These are phyloP conservation scores for Pseudogymnoascus destructans DNA, from an alignment of 2,329 filamentous ascomycete species.

Conservation along the genomic window DNA sequence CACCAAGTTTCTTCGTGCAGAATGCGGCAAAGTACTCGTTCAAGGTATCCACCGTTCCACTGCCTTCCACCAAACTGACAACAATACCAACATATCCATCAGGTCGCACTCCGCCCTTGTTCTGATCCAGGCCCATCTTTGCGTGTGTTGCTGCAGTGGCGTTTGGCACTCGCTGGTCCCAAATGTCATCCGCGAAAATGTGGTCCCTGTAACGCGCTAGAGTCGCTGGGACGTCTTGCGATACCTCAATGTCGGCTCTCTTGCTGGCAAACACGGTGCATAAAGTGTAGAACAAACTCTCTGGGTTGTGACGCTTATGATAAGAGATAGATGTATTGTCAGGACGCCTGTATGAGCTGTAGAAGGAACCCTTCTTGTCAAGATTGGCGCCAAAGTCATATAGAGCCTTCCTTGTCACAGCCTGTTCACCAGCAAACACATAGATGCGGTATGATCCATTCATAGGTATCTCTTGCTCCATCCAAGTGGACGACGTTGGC, in stretches of 20 bases:
- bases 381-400: conserved; percentile 56
- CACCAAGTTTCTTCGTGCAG: conserved; percentile 44
- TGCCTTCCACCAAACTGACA: conserved; percentile 59
- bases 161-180: conserved; percentile 55
- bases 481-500: conserved; percentile 84
- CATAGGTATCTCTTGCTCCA: conserved; percentile 79
- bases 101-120: conserved; percentile 64
- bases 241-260: conserved; percentile 59
- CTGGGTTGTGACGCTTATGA: conserved; percentile 75
- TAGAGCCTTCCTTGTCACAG: conserved; percentile 48
- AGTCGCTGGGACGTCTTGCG: conserved; percentile 52
- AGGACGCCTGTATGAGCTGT: conserved; percentile 46
- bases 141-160: conserved; percentile 66
- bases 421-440: conserved; percentile 63
- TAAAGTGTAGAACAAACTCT: conserved; percentile 69
- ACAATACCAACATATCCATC: conserved; percentile 80
- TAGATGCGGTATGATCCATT: conserved; percentile 84
- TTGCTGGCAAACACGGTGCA: conserved; percentile 60
- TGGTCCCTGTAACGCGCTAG: conserved; percentile 68
- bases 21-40: conserved; percentile 73
- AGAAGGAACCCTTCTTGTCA: conserved; percentile 57
- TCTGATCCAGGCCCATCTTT: conserved; percentile 69
- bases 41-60: conserved; percentile 65
- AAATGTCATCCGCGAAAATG: conserved; percentile 75
- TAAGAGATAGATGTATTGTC: conserved; percentile 53